Base-by-base conservation (phyloP, 2,329 filamentous ascomycete species). In the Fusarium falciforme region DNA sequence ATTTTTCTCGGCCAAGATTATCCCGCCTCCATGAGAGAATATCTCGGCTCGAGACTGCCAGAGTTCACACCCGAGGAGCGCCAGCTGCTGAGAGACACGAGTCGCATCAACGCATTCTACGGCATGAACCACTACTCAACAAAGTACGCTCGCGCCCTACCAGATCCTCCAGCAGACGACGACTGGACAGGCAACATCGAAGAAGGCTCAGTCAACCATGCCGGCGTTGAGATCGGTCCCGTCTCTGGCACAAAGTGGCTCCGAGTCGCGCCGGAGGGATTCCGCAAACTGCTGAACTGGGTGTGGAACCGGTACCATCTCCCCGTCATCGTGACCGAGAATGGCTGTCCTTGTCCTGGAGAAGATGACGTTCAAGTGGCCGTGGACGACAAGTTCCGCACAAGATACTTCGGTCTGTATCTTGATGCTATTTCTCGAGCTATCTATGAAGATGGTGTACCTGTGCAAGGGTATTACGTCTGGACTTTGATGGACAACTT, bases 51-150 rank as follows among this genome's bases (percentile, higher is more conserved):
- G 0, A 40, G 55, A 7, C 16, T 58, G 5, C 55, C 55, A 2
- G 20, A 58, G 55, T 58, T 58, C 9, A 40, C 55, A 1, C 6
- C 35, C 16, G 22, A 58, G 7, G 55, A 58, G 1, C 22, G 33
- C 5, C 33, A 58, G 2, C 35, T 58, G 2, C 22, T 58, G 1
- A 35, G 16, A 2, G 17, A 59, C 44, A 22, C 73, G 4, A 70
- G 75, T 10, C 36, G 36, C 1, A 25, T 66, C 10, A 76, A 78
- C 33, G 61, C 69, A 7, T 83, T 83, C 54, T 83, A 82, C 31
- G 80, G 80, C 29, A 82, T 83, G 80, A 82, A 83, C 61, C 78
- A 79, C 42, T 83, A 83, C 72, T 80, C 80, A 0, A 77, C 79
- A 0, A 78, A 80, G 55, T 83, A 77, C 49, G 78, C 78, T 5